These are phyloP conservation scores for Hydnomerulius pinastri DNA, from an alignment of 768 basidiomycete species.

Conservation along the genomic window DNA sequence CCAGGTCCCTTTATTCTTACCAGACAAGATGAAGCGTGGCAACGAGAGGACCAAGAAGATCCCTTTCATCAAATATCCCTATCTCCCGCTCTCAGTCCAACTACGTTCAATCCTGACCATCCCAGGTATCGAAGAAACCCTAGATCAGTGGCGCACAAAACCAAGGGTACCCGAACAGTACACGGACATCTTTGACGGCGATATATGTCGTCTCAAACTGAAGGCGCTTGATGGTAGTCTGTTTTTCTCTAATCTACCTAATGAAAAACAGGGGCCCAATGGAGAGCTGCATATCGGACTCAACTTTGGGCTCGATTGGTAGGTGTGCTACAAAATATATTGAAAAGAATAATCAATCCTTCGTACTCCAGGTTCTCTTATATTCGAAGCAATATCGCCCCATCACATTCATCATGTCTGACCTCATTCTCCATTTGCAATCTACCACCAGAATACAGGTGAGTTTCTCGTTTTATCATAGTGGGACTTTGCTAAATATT, in stretches of 20 bases:
- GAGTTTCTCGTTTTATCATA: background rate
- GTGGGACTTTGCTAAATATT: too few relatives aligned
- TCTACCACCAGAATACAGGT: slow-evolving; percentile 28
- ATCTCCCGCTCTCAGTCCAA: too few relatives aligned
- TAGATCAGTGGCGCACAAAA: slow-evolving; percentile 16
- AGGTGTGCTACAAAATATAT: background rate
- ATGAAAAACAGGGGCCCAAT: slow-evolving; percentile 6
- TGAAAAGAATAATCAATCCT: too few relatives aligned
- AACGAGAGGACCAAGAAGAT: too few relatives aligned
- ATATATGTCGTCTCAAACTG: slow-evolving; percentile 20
- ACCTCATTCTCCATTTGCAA: slow-evolving; percentile 37
- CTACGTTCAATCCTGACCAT: too few relatives aligned
- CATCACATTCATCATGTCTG: slow-evolving; percentile 36
- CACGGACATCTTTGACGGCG: slow-evolving; percentile 31
- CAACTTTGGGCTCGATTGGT: slow-evolving; percentile 35
- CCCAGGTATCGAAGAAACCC: slow-evolving; percentile 27
- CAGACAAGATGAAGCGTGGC: too few relatives aligned
- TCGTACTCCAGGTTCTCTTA: slow-evolving; percentile 37
- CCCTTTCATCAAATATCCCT: too few relatives aligned
- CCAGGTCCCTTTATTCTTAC: too few relatives aligned
- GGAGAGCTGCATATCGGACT: slow-evolving; percentile 33
- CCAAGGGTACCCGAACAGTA: slow-evolving; percentile 10
- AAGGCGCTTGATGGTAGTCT: slow-evolving; percentile 22
- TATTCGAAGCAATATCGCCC: slow-evolving; percentile 33
- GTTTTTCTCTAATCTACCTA: slow-evolving; percentile 27